These are phyloP conservation scores for Sporothrix euskadiensis DNA, from an alignment of 2,329 filamentous ascomycete genomes.

Conservation along the genomic window DNA sequence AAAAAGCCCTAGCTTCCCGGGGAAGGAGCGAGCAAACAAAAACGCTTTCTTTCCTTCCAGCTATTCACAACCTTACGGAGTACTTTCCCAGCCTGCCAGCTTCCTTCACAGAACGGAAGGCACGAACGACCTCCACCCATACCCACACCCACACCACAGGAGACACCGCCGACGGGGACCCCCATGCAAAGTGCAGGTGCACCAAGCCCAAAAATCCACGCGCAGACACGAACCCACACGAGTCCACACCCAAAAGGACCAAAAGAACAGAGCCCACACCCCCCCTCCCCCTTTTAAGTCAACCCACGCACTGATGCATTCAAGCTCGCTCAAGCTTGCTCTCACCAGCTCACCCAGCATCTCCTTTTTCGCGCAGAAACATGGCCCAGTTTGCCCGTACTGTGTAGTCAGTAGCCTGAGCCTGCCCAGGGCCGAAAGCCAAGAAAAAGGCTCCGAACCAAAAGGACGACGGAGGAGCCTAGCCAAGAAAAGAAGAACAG, in stretches of 20 bases:
- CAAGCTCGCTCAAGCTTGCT: conserved; percentile 9
- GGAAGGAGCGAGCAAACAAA: background rate
- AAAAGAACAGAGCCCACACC: conserved; percentile 4
- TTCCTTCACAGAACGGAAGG: conserved; percentile 1
- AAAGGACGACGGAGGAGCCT: conserved; percentile 8
- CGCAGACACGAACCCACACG: conserved; percentile 10
- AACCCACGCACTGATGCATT: background rate
- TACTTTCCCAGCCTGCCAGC: background rate
- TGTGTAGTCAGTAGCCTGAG: background rate
- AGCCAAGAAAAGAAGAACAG: background rate
- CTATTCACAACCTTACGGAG: background rate
- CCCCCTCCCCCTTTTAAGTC: background rate
- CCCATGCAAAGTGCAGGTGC: background rate
- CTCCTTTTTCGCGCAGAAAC: conserved; percentile 3
- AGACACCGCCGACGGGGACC: background rate
- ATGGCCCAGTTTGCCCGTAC: background rate
- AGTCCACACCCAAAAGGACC: background rate
- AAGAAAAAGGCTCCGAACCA: background rate
- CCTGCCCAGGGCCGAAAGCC: background rate
- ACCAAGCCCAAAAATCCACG: background rate
- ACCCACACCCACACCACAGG: conserved; percentile 11
- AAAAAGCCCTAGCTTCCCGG: background rate
- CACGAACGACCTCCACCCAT: conserved; percentile 16
- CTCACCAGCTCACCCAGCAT: background rate
- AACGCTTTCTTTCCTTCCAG: background rate